Evolutionary conservation across 805 yeast genomes (phyloP), one percentile per base, ranked within the genome.

Genomic region (Yarrowia osloensis): DNA sequence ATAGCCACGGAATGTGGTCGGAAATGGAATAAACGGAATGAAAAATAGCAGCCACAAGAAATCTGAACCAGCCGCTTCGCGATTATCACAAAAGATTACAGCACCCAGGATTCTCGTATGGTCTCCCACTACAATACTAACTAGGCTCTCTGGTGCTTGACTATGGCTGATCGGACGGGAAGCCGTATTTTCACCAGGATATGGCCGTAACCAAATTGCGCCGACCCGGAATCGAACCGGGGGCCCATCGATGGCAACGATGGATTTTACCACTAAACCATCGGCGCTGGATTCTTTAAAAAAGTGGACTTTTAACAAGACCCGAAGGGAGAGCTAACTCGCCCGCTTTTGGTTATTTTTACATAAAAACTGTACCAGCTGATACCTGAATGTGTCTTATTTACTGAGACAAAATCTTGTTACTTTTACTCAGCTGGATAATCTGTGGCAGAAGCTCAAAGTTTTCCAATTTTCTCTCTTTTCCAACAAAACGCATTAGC

Each of bases 131-230:
- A 57, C 63, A 57, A 57, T 57, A 57, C 63, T 57, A 57, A 57
- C 63, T 57, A 57, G 63, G 63, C 63, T 57, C 63, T 57, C 63
- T 57, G 63, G 63, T 57, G 63, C 63, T 57, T 57, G 63, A 57
- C 63, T 57, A 57, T 57, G 63, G 63, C 63, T 57, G 63, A 57
- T 57, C 63, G 63, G 49, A 57, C 63, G 63, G 63, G 62, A 39
- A 57, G 63, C 63, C 63, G 63, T 57, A 57, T 57, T 57, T 57
- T 57, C 63, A 57, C 63, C 63, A 57, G 63, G 63, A 57, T 57
- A 57, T 57, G 63, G 63, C 63, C 63, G 63, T 57, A 57, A 57
- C 63, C 63, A 40, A 46, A 57, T 15, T 50, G 57, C 57, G 57
- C 57, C 57, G 57, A 50, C 57, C 39, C 57, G 57, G 57, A 50